Evolutionary conservation across 2,329 filamentous ascomycete genomes (phyloP).

Genomic region (Penicillium sp.): DNA sequence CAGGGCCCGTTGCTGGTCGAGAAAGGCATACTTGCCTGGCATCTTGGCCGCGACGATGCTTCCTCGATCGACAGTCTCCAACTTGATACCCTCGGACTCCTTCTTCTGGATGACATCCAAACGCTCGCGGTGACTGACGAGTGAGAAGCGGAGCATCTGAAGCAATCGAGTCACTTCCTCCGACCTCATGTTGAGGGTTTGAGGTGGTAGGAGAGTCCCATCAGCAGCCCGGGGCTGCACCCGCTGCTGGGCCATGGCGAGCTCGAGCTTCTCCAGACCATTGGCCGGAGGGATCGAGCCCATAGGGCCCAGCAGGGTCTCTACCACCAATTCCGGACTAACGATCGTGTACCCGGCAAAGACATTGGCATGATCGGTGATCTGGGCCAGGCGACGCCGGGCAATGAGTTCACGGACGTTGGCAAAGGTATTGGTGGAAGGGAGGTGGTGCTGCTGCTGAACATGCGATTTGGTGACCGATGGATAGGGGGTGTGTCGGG

Average conservation of each 20-base stretch:
- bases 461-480: conserved; percentile 41
- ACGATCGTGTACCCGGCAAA: conserved; percentile 50
- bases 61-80: conserved; percentile 37
- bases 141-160: conserved; percentile 49
- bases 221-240: conserved; percentile 45
- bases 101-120: conserved; percentile 45
- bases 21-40: conserved; percentile 44
- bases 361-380: conserved; percentile 51
- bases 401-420: conserved; percentile 47
- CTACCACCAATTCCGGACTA: conserved; percentile 48
- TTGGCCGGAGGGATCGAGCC: conserved; percentile 45
- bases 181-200: conserved; percentile 49
- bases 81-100: conserved; percentile 39
- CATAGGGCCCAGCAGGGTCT: conserved; percentile 47
- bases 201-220: conserved; percentile 42
- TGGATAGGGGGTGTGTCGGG: conserved; percentile 44
- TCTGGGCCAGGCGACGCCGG: conserved; percentile 47
- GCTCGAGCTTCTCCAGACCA: conserved; percentile 48
- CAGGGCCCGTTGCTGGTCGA: conserved; percentile 44
- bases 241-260: conserved; percentile 50
- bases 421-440: conserved; percentile 45
- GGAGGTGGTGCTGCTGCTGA: conserved; percentile 34
- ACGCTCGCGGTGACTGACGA: conserved; percentile 45
- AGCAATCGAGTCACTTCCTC: conserved; percentile 48
- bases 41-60: conserved; percentile 36